Conservation (phyloP, 345 rosid species). For the Pistacia vera region DNA sequence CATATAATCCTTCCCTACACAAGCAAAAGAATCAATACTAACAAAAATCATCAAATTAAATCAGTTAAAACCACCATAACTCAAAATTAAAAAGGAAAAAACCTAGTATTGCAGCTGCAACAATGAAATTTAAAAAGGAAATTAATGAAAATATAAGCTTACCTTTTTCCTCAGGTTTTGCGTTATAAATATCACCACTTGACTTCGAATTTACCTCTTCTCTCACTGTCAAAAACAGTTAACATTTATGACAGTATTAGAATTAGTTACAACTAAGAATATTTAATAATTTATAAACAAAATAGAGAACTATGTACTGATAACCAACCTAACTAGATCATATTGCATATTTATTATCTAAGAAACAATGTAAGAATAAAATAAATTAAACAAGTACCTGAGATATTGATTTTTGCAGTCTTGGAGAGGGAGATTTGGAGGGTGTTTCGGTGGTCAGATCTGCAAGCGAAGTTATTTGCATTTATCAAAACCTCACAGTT, state of each 20-base stretch:
- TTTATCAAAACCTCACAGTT: constrained; percentile 59
- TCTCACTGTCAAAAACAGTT: constrained; percentile 27
- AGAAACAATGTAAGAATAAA: neutral
- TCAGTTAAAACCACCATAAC: neutral
- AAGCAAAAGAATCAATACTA: neutral
- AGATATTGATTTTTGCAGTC: constrained; percentile 41
- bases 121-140: no score
- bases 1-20: constrained; percentile 26
- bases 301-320: no score
- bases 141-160: no score
- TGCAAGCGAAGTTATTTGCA: constrained; percentile 39
- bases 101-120: no score
- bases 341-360: neutral
- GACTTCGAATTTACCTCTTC: constrained; percentile 27
- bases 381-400: constrained; percentile 35
- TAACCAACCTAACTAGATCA: no score
- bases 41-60: neutral
- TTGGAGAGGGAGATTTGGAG: constrained; percentile 42
- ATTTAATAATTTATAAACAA: neutral
- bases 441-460: constrained; percentile 41
- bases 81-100: neutral
- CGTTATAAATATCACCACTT: neutral
- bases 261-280: neutral
- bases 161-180: constrained; percentile 32
- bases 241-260: neutral